Base-by-base conservation (phyloP, 2,329 filamentous ascomycete species). In the Fusarium paranaense region DNA sequence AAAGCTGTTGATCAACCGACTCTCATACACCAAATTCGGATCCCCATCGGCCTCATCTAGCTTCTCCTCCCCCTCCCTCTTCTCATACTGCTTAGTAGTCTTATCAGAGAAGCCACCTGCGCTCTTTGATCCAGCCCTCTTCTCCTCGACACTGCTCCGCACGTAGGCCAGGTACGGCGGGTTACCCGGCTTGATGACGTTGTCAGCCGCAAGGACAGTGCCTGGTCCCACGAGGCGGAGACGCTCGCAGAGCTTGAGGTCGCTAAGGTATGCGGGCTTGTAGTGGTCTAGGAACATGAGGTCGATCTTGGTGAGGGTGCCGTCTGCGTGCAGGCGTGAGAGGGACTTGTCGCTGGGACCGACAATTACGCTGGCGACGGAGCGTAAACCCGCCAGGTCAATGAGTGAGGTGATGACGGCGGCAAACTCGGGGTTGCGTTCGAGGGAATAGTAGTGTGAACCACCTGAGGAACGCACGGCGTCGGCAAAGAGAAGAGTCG, bases 241-340 rank as follows among this genome's bases (percentile, higher is more conserved):
- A 42, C 93, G 87, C 83, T 97, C 94, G 79, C 92, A 94, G 0
- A 95, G 87, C 83, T 95, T 95, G 70, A 96, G 82, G 76, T 97
- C 94, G 0, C 89, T 87, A 1, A 89, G 90, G 80, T 96, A 97
- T 0, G 91, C 89, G 1, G 92, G 92, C 82, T 96, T 95, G 82
- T 92, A 92, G 81, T 97, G 94, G 78, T 97, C 94, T 38, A 97
- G 84, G 81, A 97, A 96, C 81, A 95, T 85, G 42, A 95, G 83
- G 76, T 95, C 93, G 69, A 95, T 89, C 54, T 87, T 86, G 27
- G 85, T 82, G 27, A 95, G 80, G 6, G 80, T 77, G 0, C 90
- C 90, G 4, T 85, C 81, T 1, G 83, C 77, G 71, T 90, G 86
- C 6, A 96, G 85, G 6, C 89, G 87, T 58, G 87, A 86, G 54